Evolutionary conservation across 2,329 filamentous ascomycete genomes (phyloP).

Genomic region (Ramichloridium luteum): DNA sequence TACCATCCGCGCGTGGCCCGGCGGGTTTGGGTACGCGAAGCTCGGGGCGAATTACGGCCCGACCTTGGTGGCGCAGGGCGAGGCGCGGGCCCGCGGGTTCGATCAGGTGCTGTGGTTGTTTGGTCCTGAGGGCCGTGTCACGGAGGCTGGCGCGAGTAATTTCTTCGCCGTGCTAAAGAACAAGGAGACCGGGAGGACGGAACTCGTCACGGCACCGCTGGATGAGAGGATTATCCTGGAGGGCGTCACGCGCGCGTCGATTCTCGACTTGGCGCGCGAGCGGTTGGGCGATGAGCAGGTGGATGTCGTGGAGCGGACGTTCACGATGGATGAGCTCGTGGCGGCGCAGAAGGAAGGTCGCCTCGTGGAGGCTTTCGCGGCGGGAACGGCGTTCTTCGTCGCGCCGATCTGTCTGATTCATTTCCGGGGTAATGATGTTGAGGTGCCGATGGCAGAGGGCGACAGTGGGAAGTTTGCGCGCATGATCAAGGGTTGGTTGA

Average conservation of each 20-base stretch:
- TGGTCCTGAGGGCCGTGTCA: conserved; percentile 63
- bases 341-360: conserved; percentile 63
- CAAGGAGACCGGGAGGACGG: conserved; percentile 40
- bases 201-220: conserved; percentile 74
- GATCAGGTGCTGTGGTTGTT: conserved; percentile 94
- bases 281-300: conserved; percentile 41
- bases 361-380: conserved; percentile 71
- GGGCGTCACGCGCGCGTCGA: conserved; percentile 73
- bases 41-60: conserved; percentile 91
- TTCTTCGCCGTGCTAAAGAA: conserved; percentile 76
- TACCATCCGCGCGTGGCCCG: conserved; percentile 82
- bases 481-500: conserved; percentile 34
- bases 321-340: conserved; percentile 66
- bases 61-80: conserved; percentile 61
- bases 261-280: conserved; percentile 58
- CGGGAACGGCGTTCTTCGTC: conserved; percentile 61
- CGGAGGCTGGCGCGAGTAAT: conserved; percentile 83
- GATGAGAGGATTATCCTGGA: conserved; percentile 71
- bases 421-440: conserved; percentile 33
- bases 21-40: conserved; percentile 85
- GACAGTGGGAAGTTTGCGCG: conserved; percentile 32
- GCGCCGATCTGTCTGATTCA: conserved; percentile 35
- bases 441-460: conserved; percentile 31
- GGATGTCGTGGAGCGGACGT: conserved; percentile 69
- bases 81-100: conserved; percentile 61